Percentiles rank a stretch among this genome's conserved stretches.
Conservation (phyloP, 805 yeast species). For the Candida morakotiae region DNA sequence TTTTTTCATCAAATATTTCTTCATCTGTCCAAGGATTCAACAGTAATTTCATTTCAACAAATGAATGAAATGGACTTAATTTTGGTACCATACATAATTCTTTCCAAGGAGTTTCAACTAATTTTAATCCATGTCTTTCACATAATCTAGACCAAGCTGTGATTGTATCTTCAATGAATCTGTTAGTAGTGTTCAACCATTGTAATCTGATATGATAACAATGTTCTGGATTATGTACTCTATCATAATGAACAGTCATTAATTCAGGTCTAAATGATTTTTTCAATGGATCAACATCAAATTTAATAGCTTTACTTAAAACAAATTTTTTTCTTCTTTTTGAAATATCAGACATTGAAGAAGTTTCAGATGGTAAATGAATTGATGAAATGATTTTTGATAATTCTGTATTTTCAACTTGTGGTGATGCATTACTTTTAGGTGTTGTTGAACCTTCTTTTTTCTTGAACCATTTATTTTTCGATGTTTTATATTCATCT, state of each 20-base stretch:
- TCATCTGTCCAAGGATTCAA: slow-evolving; percentile 69
- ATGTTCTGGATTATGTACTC: slow-evolving; percentile 90
- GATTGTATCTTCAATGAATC: slow-evolving; percentile 35
- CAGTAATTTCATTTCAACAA: slow-evolving; percentile 62
- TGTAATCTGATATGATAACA: slow-evolving; percentile 89
- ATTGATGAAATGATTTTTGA: slow-evolving; percentile 14
- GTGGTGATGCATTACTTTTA: slow-evolving; percentile 22
- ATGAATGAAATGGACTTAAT: slow-evolving; percentile 84
- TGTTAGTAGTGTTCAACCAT: slow-evolving; percentile 90
- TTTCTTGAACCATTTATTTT: slow-evolving; percentile 28
- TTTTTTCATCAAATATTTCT: slow-evolving; percentile 40
- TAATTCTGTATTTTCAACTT: slow-evolving; percentile 18
- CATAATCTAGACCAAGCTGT: slow-evolving; percentile 72
- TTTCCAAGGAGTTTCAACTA: slow-evolving; percentile 87
- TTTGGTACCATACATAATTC: slow-evolving; percentile 76
- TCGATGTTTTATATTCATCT: slow-evolving; percentile 42
- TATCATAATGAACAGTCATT: slow-evolving; percentile 81
- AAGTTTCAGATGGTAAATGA: slow-evolving; percentile 14
- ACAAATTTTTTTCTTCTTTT: slow-evolving; percentile 40
- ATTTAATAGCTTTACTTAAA: slow-evolving; percentile 61
- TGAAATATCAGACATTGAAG: slow-evolving; percentile 24
- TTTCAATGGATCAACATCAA: slow-evolving; percentile 70
- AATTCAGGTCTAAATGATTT: slow-evolving; percentile 76
- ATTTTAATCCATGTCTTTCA: slow-evolving; percentile 73
- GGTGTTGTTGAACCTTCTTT: slow-evolving; percentile 12